Evolutionary conservation across 2,329 filamentous ascomycete genomes (phyloP).

Genomic region (Beauveria sp.): DNA sequence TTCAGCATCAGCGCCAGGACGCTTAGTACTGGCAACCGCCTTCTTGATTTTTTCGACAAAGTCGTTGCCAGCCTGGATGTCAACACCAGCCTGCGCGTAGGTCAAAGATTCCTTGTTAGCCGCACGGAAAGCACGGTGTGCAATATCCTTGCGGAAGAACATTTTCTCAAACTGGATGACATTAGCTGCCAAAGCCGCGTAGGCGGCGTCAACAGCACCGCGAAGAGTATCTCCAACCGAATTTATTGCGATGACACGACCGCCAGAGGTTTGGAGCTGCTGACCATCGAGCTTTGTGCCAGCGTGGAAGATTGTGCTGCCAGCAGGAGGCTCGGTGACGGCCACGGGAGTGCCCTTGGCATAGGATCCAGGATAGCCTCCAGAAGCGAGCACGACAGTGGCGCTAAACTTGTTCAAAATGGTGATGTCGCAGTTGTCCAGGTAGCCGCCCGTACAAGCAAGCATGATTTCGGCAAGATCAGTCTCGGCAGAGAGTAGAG

Average conservation of each 20-base stretch:
- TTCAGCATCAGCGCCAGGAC: slow-evolving; percentile 81
- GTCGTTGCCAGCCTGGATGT: slow-evolving; percentile 87
- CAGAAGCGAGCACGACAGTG: slow-evolving; percentile 89
- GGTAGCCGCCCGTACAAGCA: slow-evolving; percentile 68
- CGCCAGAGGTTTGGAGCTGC: slow-evolving; percentile 69
- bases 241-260: slow-evolving; percentile 89
- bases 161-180: slow-evolving; percentile 76
- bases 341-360: slow-evolving; percentile 63
- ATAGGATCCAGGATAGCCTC: slow-evolving; percentile 83
- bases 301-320: slow-evolving; percentile 80
- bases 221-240: slow-evolving; percentile 65
- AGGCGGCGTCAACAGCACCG: slow-evolving; percentile 80
- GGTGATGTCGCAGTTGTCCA: slow-evolving; percentile 62
- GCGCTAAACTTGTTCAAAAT: slow-evolving; percentile 67
- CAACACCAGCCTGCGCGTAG: slow-evolving; percentile 88
- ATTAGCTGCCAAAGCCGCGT: slow-evolving; percentile 63
- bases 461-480: slow-evolving; percentile 86
- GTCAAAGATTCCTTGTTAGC: slow-evolving; percentile 55
- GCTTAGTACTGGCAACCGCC: slow-evolving; percentile 75
- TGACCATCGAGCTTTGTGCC: slow-evolving; percentile 63
- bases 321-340: slow-evolving; percentile 36
- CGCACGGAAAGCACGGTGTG: slow-evolving; percentile 60
- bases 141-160: slow-evolving; percentile 92
- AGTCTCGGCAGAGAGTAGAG: slow-evolving; percentile 67
- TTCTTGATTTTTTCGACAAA: slow-evolving; percentile 89